Conservation (phyloP, 257 asterid species). For the Avicennia marina region DNA sequence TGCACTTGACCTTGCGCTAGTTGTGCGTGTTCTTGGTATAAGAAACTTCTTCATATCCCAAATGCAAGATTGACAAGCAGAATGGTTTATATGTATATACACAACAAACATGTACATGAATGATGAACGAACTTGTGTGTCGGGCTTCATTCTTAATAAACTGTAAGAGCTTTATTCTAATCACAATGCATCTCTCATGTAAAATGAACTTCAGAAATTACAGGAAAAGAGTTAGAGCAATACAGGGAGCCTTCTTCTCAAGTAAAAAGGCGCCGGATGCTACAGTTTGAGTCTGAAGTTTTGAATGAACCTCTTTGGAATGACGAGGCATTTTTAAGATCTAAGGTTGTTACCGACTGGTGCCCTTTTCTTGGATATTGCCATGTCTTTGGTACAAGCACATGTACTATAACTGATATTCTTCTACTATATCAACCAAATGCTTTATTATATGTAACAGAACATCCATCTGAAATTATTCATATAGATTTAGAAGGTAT, state of each 20-base stretch:
- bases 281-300: conserved; percentile 56
- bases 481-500: background rate
- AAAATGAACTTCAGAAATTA: conserved; percentile 28
- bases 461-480: background rate
- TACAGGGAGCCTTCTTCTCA: conserved; percentile 42
- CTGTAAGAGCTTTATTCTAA: no score
- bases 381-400: background rate
- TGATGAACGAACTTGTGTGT: no score
- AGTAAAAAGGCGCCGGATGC: conserved; percentile 58
- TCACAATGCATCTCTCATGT: background rate
- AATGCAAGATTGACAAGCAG: no score
- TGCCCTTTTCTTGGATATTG: background rate
- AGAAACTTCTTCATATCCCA: no score
- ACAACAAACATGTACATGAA: no score
- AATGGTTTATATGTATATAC: no score
- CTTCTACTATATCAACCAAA: background rate
- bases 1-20: no score
- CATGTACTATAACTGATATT: background rate
- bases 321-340: conserved; percentile 38
- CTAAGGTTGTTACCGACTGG: conserved; percentile 39
- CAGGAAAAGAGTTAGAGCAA: conserved; percentile 35
- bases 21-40: no score
- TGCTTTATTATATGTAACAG: background rate
- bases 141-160: no score
- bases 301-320: conserved; percentile 30